Percentiles rank a stretch among this genome's conserved stretches.
These are phyloP conservation scores for Fomes fomentarius DNA, from an alignment of 1,284 basidiomycete genomes.

Conservation along the genomic window DNA sequence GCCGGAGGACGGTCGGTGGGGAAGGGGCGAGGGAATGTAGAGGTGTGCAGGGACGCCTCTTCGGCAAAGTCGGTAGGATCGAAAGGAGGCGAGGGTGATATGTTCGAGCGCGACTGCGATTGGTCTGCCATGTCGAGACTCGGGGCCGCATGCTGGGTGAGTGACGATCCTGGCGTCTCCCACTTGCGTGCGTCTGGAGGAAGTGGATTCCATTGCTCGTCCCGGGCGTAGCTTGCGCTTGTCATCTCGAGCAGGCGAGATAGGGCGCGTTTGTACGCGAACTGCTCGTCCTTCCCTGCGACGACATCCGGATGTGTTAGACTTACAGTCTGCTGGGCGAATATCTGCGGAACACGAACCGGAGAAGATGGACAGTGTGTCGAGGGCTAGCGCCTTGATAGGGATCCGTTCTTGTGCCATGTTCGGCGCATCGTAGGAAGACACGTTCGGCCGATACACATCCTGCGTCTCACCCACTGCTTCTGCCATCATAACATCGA, in stretches of 20 bases:
- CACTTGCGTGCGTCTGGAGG: constrained; percentile 40
- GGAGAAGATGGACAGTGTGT: constrained; percentile 65
- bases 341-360: constrained; percentile 35
- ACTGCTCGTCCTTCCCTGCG: constrained; percentile 65
- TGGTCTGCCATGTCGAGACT: background rate
- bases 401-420: constrained; percentile 39
- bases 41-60: constrained; percentile 24
- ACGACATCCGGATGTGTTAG: background rate
- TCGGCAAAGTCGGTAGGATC: constrained; percentile 28
- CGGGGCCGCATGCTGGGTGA: background rate
- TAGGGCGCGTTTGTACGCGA: constrained; percentile 71
- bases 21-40: background rate
- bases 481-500: constrained; percentile 62
- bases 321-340: background rate
- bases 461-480: constrained; percentile 60
- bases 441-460: constrained; percentile 62
- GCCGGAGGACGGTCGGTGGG: constrained; percentile 36
- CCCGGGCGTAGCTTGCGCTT: constrained; percentile 47
- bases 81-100: background rate
- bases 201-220: constrained; percentile 51
- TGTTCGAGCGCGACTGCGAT: background rate
- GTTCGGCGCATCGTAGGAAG: constrained; percentile 52
- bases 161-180: constrained; percentile 30
- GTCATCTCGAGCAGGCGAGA: constrained; percentile 72
- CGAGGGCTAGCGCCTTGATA: constrained; percentile 37